Evolutionary conservation across 192 early-diverging fungal genomes (phyloP).

Genomic region (Backusella sp.): DNA sequence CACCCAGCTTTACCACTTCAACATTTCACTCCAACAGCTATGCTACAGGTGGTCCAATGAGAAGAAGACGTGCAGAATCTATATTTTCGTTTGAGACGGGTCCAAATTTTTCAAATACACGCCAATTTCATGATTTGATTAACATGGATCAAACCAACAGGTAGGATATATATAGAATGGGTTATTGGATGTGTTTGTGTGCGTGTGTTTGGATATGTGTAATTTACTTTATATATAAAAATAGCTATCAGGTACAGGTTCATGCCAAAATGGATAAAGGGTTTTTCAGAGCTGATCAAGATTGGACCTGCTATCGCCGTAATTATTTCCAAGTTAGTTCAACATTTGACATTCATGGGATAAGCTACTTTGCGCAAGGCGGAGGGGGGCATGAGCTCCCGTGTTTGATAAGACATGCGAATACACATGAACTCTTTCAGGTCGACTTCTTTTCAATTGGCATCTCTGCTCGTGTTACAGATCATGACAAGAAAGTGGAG

Average conservation of each 20-base stretch:
- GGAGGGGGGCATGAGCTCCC: constrained; percentile 45
- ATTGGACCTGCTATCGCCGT: constrained; percentile 83
- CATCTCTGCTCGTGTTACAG: constrained; percentile 68
- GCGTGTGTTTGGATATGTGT: constrained; percentile 1
- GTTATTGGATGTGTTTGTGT: neutral
- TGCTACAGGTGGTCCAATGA: constrained; percentile 16
- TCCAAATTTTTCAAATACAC: constrained; percentile 68
- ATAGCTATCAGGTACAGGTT: constrained; percentile 23
- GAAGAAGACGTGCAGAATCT: constrained; percentile 41
- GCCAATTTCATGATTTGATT: constrained; percentile 62
- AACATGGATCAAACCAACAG: constrained; percentile 59
- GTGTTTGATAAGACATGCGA: constrained; percentile 54
- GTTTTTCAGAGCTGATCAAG: constrained; percentile 69
- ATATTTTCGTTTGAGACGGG: constrained; percentile 52
- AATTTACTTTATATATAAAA: constrained; percentile 12
- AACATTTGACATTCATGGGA: constrained; percentile 41
- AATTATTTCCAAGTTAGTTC: constrained; percentile 77
- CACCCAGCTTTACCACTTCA: constrained; percentile 21
- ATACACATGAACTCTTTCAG: constrained; percentile 20
- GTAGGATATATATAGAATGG: constrained; percentile 24
- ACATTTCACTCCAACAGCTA: constrained; percentile 28
- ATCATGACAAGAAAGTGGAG: constrained; percentile 68
- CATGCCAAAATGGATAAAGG: constrained; percentile 71
- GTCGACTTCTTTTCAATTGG: constrained; percentile 65
- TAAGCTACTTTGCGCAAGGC: constrained; percentile 6